Evolutionary conservation across 2,329 filamentous ascomycete genomes (phyloP), one percentile per base, ranked within the genome.

Genomic region (Nothophaeocryptopus gaeumannii): DNA sequence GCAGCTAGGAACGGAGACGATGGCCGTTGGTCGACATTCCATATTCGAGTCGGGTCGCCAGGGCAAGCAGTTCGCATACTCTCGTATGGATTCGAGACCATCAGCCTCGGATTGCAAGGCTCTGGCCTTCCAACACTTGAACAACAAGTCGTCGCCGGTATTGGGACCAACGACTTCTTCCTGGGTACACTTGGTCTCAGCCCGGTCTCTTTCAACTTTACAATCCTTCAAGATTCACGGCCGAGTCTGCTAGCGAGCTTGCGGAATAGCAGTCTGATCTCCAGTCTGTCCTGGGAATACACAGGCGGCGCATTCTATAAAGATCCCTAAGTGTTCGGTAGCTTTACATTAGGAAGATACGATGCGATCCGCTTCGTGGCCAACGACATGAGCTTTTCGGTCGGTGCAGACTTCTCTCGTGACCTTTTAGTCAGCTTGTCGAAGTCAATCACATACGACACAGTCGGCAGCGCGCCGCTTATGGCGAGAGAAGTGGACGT

Each of bases 311-410:
- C 61, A 10, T 45, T 45, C 12, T 67, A 67, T 38, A 50, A 52
- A 26, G 35, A 57, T 15, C 45, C 55, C 3, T 52, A 48, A 9
- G 55, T 54, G 0, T 62, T 58, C 8, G 64, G 64, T 1, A 60
- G 74, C 34, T 38, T 56, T 14, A 65, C 69, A 1, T 52, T 75
- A 3, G 72, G 72, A 11, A 72, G 72, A 5, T 74, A 72, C 47
- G 72, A 75, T 53, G 58, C 63, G 15, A 66, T 65, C 1, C 66
- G 70, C n/a, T 67, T 71, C 51, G n/a, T n/a, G n/a, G n/a, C n/a
- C n/a, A n/a, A n/a, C n/a, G 33, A 62, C 53, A 14, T 45, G 62
- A 63, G 63, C 35, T 47, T 51, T 11, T 53, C 61, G 1, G 51
- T 55, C 16, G 67, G 71, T 63, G 42, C 16, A 5, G 36, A 62